phyloP scores from a whole-genome alignment of 257 asterid species.

The Nyctanthes arbortristis region DNA sequence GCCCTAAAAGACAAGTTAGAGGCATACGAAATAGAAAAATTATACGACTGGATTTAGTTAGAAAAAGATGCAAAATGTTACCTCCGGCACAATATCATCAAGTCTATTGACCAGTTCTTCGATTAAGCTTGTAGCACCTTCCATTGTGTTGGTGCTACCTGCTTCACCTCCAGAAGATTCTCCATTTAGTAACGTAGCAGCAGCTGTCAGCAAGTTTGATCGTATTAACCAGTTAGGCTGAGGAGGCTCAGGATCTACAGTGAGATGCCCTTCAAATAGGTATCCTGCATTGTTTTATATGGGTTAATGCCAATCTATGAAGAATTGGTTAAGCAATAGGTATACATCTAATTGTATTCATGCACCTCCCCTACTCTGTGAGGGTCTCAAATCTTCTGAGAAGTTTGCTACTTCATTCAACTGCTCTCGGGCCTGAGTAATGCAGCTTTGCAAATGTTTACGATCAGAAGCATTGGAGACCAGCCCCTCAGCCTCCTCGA shows the following conservation, averaged over 20 bases:
- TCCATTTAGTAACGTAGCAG: slow-evolving; percentile 60
- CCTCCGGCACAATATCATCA: slow-evolving; percentile 78
- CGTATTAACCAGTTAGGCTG: slow-evolving; percentile 85
- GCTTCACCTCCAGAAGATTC: slow-evolving; percentile 62
- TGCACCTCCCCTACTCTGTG: slow-evolving; percentile 62
- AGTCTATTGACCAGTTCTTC: slow-evolving; percentile 55
- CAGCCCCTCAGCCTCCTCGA: slow-evolving; percentile 65
- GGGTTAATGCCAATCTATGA: slow-evolving; percentile 15
- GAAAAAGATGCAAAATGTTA: slow-evolving; percentile 26
- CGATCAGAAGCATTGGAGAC: slow-evolving; percentile 50
- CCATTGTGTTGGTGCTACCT: slow-evolving; percentile 34
- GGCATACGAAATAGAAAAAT: not conserved
- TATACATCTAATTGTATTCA: slow-evolving; percentile 3
- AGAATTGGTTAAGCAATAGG: not conserved
- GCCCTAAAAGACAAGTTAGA: not conserved
- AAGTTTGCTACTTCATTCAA: slow-evolving; percentile 52
- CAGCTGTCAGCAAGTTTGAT: slow-evolving; percentile 67
- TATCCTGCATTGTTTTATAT: slow-evolving; percentile 53
- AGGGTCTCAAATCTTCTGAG: slow-evolving; percentile 41
- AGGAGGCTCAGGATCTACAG: slow-evolving; percentile 93
- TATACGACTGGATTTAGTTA: not conserved
- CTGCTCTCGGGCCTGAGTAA: slow-evolving; percentile 66
- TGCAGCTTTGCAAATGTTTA: slow-evolving; percentile 68
- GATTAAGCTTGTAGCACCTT: slow-evolving; percentile 45
- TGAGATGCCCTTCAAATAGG: slow-evolving; percentile 96